Evolutionary conservation across 176 grass and related monocot species (phyloP), one percentile per base, ranked within the genome.

Genomic region (Phoenix dactylifera): DNA sequence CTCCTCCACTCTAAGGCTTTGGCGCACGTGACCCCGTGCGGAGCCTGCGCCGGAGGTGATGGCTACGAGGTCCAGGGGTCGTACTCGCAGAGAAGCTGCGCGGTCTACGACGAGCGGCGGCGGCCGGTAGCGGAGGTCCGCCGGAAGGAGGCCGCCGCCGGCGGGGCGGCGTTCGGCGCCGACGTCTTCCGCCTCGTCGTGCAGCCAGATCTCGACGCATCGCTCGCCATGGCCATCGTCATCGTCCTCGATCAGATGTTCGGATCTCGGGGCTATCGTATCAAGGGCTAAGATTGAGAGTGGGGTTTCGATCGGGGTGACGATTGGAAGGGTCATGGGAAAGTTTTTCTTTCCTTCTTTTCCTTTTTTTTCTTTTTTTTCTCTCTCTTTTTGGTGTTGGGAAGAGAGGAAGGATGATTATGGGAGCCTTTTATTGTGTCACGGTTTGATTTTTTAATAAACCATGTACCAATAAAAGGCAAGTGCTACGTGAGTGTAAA

Each of bases 171-270:
- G 9, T 71, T 95, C 18, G 87, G 92, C 23, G 65, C 61, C 1
- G 87, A 97, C 72, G 87, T 97, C 59, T 97, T 88, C 83, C 78
- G 83, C 15, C 80, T 97, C 10, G 66, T 85, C 18, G 86, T 97
- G 57, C 75, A 75, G 35, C 60, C 87, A 5, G 77, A 72, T 30
- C 28, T 77, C 16, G 87, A 79, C 69, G 72, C 72, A 72, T 70
- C 65, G 25, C 80, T 90, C 44, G 84, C 78, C 26, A 91, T 97
- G 92, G 92, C 84, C 53, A 60, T 88, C 24, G 87, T 97, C 15
- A 73, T 91, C 67, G 83, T 75, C 44, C 75, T 97, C 49, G 92
- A 97, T 77, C 83, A 85, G 80, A 77, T 97, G 80, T 91, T 90
- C 39, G 72, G 68, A 7, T 17, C 32, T 12, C 10, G 35, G 14